phyloP scores from a whole-genome alignment of 139 green algal species.

The Chlamydomonas sp. region DNA sequence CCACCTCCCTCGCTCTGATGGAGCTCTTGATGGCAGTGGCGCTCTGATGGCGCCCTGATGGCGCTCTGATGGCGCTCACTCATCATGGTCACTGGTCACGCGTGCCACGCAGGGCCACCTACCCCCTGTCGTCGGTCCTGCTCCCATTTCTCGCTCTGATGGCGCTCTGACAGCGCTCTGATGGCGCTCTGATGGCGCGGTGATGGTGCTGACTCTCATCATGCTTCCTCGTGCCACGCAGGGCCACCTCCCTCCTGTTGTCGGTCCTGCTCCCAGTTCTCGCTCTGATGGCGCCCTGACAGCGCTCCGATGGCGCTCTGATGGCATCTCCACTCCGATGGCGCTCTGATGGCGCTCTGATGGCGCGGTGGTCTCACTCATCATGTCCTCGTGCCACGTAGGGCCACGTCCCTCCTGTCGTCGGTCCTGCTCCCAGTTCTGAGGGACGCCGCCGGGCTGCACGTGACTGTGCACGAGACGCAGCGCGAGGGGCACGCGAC shows the following conservation, averaged over 20 bases:
- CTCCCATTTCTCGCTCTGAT: not conserved
- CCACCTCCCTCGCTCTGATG: no score
- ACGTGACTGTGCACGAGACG: constrained; percentile 34
- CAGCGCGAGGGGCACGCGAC: constrained; percentile 35
- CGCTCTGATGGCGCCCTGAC: not conserved
- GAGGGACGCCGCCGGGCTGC: constrained; percentile 46
- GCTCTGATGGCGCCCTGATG: no score
- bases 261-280: no score
- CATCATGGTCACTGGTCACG: no score
- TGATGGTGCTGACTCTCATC: not conserved
- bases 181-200: not conserved
- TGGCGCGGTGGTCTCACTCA: not conserved
- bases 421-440: constrained; percentile 42
- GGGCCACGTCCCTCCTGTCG: constrained; percentile 21
- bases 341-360: not conserved
- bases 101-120: no score
- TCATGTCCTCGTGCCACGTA: constrained; percentile 6
- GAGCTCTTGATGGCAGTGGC: no score
- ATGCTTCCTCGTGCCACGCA: constrained; percentile 8
- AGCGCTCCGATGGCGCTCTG: not conserved
- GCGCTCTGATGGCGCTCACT: no score
- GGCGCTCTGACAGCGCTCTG: not conserved
- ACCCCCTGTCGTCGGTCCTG: no score
- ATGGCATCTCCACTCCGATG: not conserved
- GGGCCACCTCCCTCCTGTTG: no score